These are phyloP conservation scores for Puccinia polysora DNA, from an alignment of 1,284 basidiomycete species.

Conservation along the genomic window DNA sequence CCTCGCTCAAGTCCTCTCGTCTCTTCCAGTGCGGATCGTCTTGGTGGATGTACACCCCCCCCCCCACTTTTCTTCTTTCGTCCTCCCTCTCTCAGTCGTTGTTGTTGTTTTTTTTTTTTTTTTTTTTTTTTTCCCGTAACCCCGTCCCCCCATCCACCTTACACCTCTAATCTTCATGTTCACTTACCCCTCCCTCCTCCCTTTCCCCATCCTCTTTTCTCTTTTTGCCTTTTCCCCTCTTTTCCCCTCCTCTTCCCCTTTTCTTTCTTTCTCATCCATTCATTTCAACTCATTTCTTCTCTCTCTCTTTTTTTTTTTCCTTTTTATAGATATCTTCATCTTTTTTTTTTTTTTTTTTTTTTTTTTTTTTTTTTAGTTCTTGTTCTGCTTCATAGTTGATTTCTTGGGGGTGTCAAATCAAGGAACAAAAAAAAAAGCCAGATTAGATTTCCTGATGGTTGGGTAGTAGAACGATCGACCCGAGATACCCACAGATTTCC, in stretches of 20 bases:
- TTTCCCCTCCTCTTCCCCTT: not conserved
- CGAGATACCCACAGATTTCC: no score
- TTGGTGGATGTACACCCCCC: no score
- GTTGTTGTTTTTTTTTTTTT: no score
- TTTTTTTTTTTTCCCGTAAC: no score
- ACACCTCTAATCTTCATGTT: not conserved
- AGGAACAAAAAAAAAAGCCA: no score
- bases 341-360: not conserved
- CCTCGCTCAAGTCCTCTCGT: no score
- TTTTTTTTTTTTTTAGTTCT: not conserved
- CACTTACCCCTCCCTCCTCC: not conserved
- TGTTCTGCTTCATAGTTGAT: not conserved
- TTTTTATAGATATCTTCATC: not conserved
- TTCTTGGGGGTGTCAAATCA: no score
- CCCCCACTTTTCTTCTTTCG: no score
- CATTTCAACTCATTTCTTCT: not conserved
- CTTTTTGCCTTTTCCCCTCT: not conserved
- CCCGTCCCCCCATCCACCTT: not conserved
- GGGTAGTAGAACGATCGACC: no score
- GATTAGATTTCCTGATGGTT: no score
- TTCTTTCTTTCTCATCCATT: not conserved
- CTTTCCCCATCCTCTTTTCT: not conserved
- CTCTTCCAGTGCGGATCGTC: no score
- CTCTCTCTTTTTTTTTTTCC: not conserved
- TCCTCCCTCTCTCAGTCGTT: no score